A percentile compares a stretch with the other conserved stretches of the same genome.
Conservation (phyloP, 2,329 filamentous ascomycete species). For the Lizonia empirigonia region DNA sequence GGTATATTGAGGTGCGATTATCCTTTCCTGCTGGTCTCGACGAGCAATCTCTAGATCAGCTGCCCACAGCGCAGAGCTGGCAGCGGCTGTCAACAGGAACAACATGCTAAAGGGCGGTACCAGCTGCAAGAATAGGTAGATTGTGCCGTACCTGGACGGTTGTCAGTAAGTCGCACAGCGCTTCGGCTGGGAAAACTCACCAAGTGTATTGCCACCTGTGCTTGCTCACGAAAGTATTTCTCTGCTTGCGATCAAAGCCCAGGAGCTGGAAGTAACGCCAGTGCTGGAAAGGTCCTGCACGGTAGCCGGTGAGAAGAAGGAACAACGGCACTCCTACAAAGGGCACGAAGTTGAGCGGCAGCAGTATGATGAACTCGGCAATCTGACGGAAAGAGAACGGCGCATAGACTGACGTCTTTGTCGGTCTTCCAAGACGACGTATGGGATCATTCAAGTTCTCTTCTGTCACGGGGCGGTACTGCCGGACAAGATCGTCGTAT, state of each 20-base stretch:
- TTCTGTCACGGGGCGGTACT: conserved; percentile 63
- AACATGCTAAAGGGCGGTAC: conserved; percentile 91
- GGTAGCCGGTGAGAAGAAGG: conserved; percentile 83
- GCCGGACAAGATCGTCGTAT: conserved; percentile 61
- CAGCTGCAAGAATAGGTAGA: conserved; percentile 84
- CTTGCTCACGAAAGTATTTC: conserved; percentile 69
- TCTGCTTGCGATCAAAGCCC: conserved; percentile 74
- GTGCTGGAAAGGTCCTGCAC: conserved; percentile 86
- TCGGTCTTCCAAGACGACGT: conserved; percentile 82
- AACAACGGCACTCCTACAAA: conserved; percentile 83
- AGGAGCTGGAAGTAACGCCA: conserved; percentile 87
- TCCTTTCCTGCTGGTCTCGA: conserved; percentile 32
- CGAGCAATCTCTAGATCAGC: conserved; percentile 68
- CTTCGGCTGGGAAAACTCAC: conserved; percentile 48
- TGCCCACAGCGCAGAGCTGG: conserved; percentile 85
- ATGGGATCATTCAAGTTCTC: conserved; percentile 72
- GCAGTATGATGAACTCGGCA: conserved; percentile 71
- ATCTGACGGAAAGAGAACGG: conserved; percentile 94
- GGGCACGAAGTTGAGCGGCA: conserved; percentile 84
- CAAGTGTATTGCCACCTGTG: conserved; percentile 85
- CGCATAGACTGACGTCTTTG: conserved; percentile 75
- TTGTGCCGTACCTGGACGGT: conserved; percentile 72
- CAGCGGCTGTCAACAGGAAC: conserved; percentile 85
- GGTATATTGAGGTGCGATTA: conserved; percentile 31
- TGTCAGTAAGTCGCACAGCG: conserved; percentile 14